These are phyloP conservation scores for Colletotrichum acutatum DNA, from an alignment of 2,329 filamentous ascomycete species.

Conservation along the genomic window DNA sequence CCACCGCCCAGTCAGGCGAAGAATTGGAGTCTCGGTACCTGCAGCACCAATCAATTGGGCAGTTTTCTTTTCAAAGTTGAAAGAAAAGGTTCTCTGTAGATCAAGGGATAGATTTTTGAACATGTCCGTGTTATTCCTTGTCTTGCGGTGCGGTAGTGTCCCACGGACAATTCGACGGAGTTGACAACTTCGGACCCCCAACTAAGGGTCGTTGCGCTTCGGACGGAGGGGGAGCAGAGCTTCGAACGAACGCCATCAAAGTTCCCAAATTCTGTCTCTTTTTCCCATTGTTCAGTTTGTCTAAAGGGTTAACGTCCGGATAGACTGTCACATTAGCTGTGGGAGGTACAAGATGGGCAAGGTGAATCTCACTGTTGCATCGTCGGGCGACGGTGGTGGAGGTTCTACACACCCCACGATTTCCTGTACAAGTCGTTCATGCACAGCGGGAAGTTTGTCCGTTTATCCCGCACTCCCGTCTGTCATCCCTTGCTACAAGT, in stretches of 20 bases:
- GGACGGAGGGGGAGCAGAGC: not conserved
- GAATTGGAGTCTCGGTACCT: not conserved
- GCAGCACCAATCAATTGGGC: not conserved
- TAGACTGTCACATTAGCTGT: not conserved
- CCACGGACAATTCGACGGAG: conserved; percentile 33
- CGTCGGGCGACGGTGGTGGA: not conserved
- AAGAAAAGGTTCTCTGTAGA: not conserved
- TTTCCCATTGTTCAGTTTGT: not conserved
- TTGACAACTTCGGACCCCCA: conserved; percentile 34
- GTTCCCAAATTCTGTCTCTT: not conserved
- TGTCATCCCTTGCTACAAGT: not conserved
- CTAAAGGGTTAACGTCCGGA: not conserved
- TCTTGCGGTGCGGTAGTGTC: conserved; percentile 2
- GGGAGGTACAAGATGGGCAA: not conserved
- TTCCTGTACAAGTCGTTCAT: not conserved
- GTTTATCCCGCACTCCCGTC: not conserved
- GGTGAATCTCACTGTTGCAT: not conserved
- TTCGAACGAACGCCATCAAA: conserved; percentile 4
- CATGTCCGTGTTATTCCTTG: not conserved
- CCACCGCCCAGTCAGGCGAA: not conserved
- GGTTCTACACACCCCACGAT: not conserved
- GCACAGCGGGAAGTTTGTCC: not conserved
- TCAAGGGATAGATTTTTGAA: conserved; percentile 13
- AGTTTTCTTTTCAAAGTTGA: not conserved
- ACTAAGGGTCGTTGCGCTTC: conserved; percentile 24